These are phyloP conservation scores for Penicillium verhagenii DNA, from an alignment of 495 filamentous ascomycete genomes.

Conservation along the genomic window DNA sequence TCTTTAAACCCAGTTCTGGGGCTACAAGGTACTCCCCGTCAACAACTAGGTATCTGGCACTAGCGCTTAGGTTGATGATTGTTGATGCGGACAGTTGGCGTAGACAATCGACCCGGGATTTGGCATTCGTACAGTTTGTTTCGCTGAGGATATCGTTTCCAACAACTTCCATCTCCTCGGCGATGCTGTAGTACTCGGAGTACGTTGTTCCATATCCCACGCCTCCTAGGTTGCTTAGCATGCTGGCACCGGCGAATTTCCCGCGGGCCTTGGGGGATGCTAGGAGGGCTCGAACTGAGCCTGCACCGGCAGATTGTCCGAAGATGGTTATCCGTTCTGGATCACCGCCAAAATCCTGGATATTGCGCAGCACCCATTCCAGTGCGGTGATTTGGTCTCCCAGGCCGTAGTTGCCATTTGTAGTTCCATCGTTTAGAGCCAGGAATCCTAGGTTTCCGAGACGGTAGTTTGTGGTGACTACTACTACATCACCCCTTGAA, in stretches of 20 bases:
- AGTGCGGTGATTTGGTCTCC: conserved; percentile 38
- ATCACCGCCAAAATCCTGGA: conserved; percentile 45
- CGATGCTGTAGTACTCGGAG: conserved; percentile 46
- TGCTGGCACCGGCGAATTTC: conserved; percentile 40
- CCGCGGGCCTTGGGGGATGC: conserved; percentile 34
- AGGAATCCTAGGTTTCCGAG: conserved; percentile 40
- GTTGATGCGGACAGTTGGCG: conserved; percentile 31
- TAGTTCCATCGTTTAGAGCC: conserved; percentile 17
- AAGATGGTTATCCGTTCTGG: conserved; percentile 54
- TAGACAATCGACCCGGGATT: conserved; percentile 40
- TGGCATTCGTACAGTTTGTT: conserved; percentile 36
- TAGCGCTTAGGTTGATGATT: conserved; percentile 23
- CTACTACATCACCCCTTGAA: conserved; percentile 44
- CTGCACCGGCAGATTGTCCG: conserved; percentile 52
- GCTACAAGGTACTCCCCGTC: conserved; percentile 19
- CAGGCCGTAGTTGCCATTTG: conserved; percentile 38
- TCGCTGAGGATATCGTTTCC: conserved; percentile 19
- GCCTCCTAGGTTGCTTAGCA: conserved; percentile 48
- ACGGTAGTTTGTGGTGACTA: conserved; percentile 46
- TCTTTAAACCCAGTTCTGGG: conserved; percentile 12
- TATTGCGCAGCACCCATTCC: conserved; percentile 34
- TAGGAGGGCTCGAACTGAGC: conserved; percentile 40
- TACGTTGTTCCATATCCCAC: conserved; percentile 50
- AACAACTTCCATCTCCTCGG: conserved; percentile 25
- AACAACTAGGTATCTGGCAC: conserved; percentile 23